phyloP scores from a whole-genome alignment of 164 flowering plant genomes.

The Chloranthus sessilifolius region DNA sequence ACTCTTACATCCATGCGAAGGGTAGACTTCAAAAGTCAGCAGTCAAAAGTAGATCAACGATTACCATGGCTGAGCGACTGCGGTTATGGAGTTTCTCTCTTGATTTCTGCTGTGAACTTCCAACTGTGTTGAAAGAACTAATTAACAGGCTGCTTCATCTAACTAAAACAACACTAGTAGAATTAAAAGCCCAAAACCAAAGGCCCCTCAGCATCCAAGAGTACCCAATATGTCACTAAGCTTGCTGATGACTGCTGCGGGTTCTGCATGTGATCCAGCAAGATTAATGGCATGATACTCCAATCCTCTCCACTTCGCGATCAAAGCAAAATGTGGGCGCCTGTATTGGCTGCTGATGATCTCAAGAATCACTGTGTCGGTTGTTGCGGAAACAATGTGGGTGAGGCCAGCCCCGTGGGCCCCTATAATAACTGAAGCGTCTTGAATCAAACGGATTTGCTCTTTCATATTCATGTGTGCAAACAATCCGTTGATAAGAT shows the following conservation, averaged over 20 bases:
- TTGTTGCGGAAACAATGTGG: slow-evolving; percentile 73
- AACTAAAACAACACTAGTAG: too few relatives aligned
- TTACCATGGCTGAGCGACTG: too few relatives aligned
- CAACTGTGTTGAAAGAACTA: too few relatives aligned
- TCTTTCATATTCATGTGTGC: slow-evolving; percentile 96
- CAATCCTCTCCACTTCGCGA: slow-evolving; percentile 85
- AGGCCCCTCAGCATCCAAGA: slow-evolving; percentile 70
- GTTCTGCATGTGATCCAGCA: slow-evolving; percentile 58
- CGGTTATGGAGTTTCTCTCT: too few relatives aligned
- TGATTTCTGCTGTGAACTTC: too few relatives aligned
- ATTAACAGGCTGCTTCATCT: too few relatives aligned
- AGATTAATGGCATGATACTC: slow-evolving; percentile 78
- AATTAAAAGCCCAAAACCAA: too few relatives aligned
- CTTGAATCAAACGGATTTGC: slow-evolving; percentile 82
- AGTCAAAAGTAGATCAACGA: too few relatives aligned
- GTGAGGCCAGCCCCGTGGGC: slow-evolving; percentile 99
- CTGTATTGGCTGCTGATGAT: slow-evolving; percentile 70
- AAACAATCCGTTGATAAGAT: slow-evolving; percentile 81
- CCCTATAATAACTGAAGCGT: slow-evolving; percentile 90
- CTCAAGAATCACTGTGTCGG: slow-evolving; percentile 71
- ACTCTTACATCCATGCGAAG: too few relatives aligned
- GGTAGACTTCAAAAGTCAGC: too few relatives aligned
- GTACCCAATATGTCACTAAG: slow-evolving; percentile 50
- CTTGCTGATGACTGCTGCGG: slow-evolving; percentile 43
- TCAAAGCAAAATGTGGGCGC: slow-evolving; percentile 83